These are phyloP conservation scores for Trichoderma oligosporum DNA, from an alignment of 2,329 filamentous ascomycete genomes.

Conservation along the genomic window DNA sequence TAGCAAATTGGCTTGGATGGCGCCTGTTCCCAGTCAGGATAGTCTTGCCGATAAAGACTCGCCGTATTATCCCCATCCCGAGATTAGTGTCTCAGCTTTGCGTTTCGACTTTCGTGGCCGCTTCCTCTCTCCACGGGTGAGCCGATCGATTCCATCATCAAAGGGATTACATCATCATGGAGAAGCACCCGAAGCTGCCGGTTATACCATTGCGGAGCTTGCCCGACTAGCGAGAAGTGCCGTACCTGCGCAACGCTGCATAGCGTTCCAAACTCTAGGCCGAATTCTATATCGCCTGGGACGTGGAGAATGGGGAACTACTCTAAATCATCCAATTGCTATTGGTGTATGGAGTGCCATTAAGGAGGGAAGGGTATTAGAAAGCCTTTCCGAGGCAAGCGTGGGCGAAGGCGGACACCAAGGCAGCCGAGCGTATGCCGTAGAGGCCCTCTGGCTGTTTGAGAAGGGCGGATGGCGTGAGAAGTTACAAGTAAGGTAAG, in stretches of 20 bases:
- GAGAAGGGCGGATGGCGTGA: slow-evolving; percentile 68
- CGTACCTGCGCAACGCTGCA: slow-evolving; percentile 81
- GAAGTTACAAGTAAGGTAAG: slow-evolving; percentile 55
- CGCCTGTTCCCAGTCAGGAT: slow-evolving; percentile 62
- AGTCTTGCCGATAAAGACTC: slow-evolving; percentile 64
- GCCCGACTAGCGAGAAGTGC: slow-evolving; percentile 74
- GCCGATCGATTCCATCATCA: slow-evolving; percentile 69
- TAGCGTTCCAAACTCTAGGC: slow-evolving; percentile 88
- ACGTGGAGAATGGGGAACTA: slow-evolving; percentile 63
- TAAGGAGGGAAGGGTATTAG: slow-evolving; percentile 71
- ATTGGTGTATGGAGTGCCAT: slow-evolving; percentile 80
- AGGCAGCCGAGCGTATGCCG: slow-evolving; percentile 78
- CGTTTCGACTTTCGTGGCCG: slow-evolving; percentile 85
- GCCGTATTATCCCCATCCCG: slow-evolving; percentile 76
- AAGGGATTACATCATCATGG: slow-evolving; percentile 91
- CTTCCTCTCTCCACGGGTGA: slow-evolving; percentile 71
- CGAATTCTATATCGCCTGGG: slow-evolving; percentile 81
- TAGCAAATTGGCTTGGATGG: slow-evolving; percentile 85
- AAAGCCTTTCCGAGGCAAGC: slow-evolving; percentile 73
- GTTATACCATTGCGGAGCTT: slow-evolving; percentile 87
- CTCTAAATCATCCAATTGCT: slow-evolving; percentile 56
- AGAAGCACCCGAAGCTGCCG: slow-evolving; percentile 85
- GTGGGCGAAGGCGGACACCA: slow-evolving; percentile 66
- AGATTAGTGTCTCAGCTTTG: slow-evolving; percentile 69
- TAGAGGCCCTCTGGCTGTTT: slow-evolving; percentile 84